These are phyloP conservation scores for Clitopilus passeckerianus DNA, from an alignment of 768 basidiomycete genomes.

Conservation along the genomic window DNA sequence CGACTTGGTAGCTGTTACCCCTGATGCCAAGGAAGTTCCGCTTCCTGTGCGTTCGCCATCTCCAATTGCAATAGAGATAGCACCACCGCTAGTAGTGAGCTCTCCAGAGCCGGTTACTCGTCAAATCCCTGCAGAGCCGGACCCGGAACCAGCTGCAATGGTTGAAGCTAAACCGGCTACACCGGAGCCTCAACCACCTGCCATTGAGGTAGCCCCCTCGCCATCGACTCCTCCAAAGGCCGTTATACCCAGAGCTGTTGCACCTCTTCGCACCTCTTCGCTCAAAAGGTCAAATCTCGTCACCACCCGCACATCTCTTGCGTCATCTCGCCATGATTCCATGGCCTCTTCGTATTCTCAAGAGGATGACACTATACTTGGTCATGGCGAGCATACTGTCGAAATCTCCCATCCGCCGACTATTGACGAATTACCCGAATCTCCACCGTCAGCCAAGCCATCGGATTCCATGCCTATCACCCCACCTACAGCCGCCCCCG, in stretches of 20 bases:
- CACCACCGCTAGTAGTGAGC: neutral
- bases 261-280: neutral
- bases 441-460: neutral
- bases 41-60: neutral
- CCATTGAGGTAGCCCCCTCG: neutral
- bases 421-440: neutral
- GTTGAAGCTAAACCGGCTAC: too few species aligned
- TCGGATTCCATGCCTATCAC: neutral
- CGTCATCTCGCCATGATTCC: neutral
- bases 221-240: neutral
- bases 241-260: neutral
- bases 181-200: too few species aligned
- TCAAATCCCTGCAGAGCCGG: neutral
- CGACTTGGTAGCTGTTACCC: neutral
- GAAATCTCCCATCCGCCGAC: neutral
- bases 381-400: neutral
- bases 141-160: too few species aligned
- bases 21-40: neutral
- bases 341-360: neutral
- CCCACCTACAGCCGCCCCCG: constrained; percentile 3
- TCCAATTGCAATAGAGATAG: neutral
- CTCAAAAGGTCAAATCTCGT: neutral
- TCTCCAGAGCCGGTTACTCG: neutral
- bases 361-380: neutral
- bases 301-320: neutral